Evolutionary conservation across 1,284 basidiomycete genomes (phyloP).

Genomic region (Salmacisia buchloeana): DNA sequence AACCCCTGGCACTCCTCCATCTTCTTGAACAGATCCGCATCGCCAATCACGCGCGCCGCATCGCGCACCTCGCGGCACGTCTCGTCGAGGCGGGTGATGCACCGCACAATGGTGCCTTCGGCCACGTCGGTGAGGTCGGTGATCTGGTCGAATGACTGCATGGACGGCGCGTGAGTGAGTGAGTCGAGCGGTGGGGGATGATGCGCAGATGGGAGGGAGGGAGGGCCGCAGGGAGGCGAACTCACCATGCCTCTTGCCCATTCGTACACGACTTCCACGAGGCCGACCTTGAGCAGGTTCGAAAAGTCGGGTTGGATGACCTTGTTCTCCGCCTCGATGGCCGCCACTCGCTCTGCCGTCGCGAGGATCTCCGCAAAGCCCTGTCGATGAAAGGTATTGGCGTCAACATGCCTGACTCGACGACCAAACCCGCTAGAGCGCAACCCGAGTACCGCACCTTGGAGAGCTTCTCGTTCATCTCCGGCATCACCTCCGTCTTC

Average conservation of each 20-base stretch:
- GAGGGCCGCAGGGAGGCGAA: neutral
- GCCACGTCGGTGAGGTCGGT: conserved; percentile 86
- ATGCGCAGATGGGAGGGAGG: neutral
- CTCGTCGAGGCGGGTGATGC: conserved; percentile 92
- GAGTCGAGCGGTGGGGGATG: neutral
- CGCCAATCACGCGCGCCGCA: conserved; percentile 93
- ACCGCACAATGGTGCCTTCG: conserved; percentile 93
- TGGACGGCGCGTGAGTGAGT: no score
- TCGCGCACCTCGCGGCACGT: conserved; percentile 95
- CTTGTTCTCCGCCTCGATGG: conserved; percentile 67
- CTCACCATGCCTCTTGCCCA: conserved; percentile 96
- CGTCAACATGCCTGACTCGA: neutral
- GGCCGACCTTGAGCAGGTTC: conserved; percentile 55
- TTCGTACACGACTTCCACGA: conserved; percentile 93
- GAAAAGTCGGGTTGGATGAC: conserved; percentile 53
- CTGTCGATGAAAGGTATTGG: conserved; percentile 16
- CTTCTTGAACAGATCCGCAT: conserved; percentile 88
- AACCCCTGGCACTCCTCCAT: conserved; percentile 92
- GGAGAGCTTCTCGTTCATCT: conserved; percentile 69
- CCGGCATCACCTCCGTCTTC: conserved; percentile 81
- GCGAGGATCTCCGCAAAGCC: conserved; percentile 72
- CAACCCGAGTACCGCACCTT: conserved; percentile 53
- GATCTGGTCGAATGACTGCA: conserved; percentile 90
- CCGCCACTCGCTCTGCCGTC: conserved; percentile 76
- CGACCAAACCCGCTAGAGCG: neutral